These are phyloP conservation scores for Aspergillus panamensis DNA, from an alignment of 495 filamentous ascomycete species.

Conservation along the genomic window DNA sequence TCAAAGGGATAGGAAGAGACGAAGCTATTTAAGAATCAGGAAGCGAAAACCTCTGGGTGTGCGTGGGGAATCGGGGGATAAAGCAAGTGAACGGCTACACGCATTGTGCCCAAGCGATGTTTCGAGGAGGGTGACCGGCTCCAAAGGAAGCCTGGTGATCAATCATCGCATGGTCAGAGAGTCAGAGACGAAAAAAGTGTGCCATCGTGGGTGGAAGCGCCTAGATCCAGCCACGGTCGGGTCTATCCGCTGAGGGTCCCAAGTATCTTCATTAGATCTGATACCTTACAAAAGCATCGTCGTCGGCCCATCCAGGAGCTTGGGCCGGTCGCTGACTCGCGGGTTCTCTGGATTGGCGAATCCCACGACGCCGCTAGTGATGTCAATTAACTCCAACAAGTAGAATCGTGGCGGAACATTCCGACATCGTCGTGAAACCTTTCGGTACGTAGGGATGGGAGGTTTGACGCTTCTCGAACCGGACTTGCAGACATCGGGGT, in stretches of 20 bases:
- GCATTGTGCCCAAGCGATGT: neutral
- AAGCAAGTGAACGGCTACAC: neutral
- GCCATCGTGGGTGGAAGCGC: neutral
- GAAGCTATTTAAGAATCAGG: neutral
- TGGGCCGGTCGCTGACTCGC: neutral
- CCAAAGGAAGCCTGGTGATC: neutral
- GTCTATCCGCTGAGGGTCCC: slow-evolving; percentile 1
- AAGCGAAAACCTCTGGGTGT: neutral
- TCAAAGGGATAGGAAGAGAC: neutral
- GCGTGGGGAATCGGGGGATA: neutral
- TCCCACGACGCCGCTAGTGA: neutral
- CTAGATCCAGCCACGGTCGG: slow-evolving; percentile 3
- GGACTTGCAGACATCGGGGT: too few species aligned
- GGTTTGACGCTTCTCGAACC: too few species aligned
- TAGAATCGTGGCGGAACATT: slow-evolving; percentile 6
- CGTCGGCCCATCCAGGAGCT: neutral
- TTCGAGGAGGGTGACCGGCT: neutral
- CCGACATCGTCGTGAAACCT: slow-evolving; percentile 5
- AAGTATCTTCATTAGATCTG: neutral
- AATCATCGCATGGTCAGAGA: neutral
- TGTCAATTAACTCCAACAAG: slow-evolving; percentile 3
- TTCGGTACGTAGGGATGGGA: neutral
- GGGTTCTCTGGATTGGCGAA: neutral
- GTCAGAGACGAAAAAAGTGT: too few species aligned
- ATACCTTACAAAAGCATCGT: neutral